Base-by-base conservation (phyloP, 2,329 filamentous ascomycete genomes). In the Alternaria postmessia region DNA sequence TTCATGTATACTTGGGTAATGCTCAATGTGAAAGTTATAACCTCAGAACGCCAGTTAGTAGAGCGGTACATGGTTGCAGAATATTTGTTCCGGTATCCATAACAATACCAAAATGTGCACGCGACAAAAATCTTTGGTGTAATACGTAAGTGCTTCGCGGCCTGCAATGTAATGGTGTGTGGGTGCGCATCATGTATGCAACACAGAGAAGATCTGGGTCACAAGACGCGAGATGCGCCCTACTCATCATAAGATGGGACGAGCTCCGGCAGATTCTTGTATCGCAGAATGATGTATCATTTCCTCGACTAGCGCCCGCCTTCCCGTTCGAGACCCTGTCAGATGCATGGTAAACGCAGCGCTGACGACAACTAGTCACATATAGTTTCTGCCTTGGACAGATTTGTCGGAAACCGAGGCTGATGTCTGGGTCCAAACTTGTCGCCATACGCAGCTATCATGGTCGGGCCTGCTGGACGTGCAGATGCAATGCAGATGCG, bases 281-380 rank as follows among this genome's bases (percentile, higher is more conserved):
- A 51, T 51, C 28, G 18, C 26, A 12, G 47, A 44, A 18, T 32
- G 18, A 51, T 57, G 44, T 44, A 49, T 51, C 32, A 41, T 36
- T 32, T 48, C 36, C 28, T 48, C 48, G 26, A 49, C 32, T 36
- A 22, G 18, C 9, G 41, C 20, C 55, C 52, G 53, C 12, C 18
- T 48, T 51, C 53, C 55, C 52, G 41, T 48, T 49, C 24, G 43
- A 39, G 43, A 20, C 24, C 58, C 32, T 57, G 51, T 52, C 44
- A 61, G 46, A 54, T 63, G 57, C 53, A 54, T 54, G 53, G 56
- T 51, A 57, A 52, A 68, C 51, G 67, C 64, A 66, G 53, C 60
- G 62, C 67, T 69, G 67, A 67, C 66, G 66, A 68, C 61, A 59
- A 59, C 61, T 61, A 47, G 64, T 65, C 62, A 63, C 62, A 57